Evolutionary conservation across 345 rosid species (phyloP).

Genomic region (Kandelia obovata): DNA sequence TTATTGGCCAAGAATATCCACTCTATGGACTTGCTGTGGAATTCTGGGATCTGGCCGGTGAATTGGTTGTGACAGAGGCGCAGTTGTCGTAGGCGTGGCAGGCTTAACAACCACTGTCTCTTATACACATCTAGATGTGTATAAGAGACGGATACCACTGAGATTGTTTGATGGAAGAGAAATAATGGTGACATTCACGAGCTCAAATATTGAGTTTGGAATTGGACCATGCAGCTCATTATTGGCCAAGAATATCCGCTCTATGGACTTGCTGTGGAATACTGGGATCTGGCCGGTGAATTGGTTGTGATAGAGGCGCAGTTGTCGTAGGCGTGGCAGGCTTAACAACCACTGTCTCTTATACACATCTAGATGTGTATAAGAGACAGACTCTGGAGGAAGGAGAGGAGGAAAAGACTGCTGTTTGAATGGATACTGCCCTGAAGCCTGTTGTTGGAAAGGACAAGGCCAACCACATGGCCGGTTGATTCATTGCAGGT

Average conservation of each 20-base stretch:
- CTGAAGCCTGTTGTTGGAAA: not conserved
- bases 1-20: conserved; percentile 2
- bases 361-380: too few species aligned
- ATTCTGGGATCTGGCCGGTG: conserved; percentile 11
- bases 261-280: conserved; percentile 3
- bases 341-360: conserved; percentile 18
- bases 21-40: conserved; percentile 1
- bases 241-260: not conserved
- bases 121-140: too few species aligned
- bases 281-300: conserved; percentile 11
- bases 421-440: conserved; percentile 14
- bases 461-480: conserved; percentile 23
- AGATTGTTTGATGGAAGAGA: conserved; percentile 5
- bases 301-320: not conserved
- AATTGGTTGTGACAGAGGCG: not conserved
- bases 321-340: not conserved
- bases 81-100: not conserved
- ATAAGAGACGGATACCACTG: conserved; percentile 13
- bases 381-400: conserved; percentile 25
- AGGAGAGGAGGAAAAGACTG: conserved; percentile 19
- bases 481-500: conserved; percentile 17
- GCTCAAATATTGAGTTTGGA: conserved; percentile 19
- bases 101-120: conserved; percentile 19
- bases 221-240: conserved; percentile 25
- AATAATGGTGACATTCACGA: conserved; percentile 13